Evolutionary conservation across 768 basidiomycete species (phyloP).

Genomic region (Phylloporus sp.): DNA sequence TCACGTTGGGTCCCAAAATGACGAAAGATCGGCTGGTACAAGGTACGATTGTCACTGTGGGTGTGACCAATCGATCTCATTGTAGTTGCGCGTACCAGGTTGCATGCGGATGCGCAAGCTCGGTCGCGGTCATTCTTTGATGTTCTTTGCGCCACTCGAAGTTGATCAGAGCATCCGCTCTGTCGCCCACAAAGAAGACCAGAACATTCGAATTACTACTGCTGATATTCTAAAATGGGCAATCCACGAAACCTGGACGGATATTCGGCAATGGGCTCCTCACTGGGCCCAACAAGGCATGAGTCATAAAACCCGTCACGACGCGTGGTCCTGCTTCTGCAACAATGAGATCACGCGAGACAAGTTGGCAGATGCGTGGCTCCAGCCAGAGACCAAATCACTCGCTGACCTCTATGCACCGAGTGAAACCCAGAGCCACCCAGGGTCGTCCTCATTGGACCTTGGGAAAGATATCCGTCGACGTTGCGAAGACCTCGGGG

Average conservation of each 20-base stretch:
- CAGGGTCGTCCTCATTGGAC: neutral
- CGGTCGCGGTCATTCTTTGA: slow-evolving; percentile 41
- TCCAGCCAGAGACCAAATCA: slow-evolving; percentile 2
- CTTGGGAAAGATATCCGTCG: slow-evolving; percentile 1
- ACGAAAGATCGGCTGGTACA: slow-evolving; percentile 52
- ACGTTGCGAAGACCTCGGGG: slow-evolving; percentile 8
- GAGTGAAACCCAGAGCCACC: neutral
- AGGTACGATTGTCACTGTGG: too few species aligned
- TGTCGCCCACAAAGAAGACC: slow-evolving; percentile 10
- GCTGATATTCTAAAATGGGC: slow-evolving; percentile 41
- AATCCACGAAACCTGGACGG: slow-evolving; percentile 39
- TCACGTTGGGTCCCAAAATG: slow-evolving; percentile 41
- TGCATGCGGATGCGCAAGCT: slow-evolving; percentile 52
- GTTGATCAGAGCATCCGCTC: slow-evolving; percentile 36
- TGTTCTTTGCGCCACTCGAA: slow-evolving; percentile 43
- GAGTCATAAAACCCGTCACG: slow-evolving; percentile 2
- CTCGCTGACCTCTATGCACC: too few species aligned
- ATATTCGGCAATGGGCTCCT: slow-evolving; percentile 35
- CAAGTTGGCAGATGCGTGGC: slow-evolving; percentile 27
- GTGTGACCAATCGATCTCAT: too few species aligned
- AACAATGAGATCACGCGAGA: neutral
- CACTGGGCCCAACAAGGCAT: slow-evolving; percentile 40
- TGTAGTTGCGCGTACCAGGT: too few species aligned
- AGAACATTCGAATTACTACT: neutral
- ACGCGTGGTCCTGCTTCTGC: slow-evolving; percentile 13